These are phyloP conservation scores for Rhizophora apiculata DNA, from an alignment of 345 rosid species.

Conservation along the genomic window DNA sequence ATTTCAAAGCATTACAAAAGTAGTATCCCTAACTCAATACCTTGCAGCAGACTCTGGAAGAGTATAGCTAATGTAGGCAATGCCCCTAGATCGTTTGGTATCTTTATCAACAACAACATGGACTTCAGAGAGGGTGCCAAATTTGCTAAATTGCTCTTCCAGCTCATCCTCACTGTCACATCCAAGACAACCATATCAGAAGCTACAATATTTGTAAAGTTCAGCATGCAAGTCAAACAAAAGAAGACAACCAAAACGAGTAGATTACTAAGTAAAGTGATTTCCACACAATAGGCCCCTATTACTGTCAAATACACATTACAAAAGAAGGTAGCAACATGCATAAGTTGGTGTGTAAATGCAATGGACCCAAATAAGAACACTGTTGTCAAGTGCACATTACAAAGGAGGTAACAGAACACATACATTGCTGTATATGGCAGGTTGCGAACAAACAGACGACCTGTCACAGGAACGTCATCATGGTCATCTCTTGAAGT, in stretches of 20 bases:
- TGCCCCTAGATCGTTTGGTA: constrained; percentile 86
- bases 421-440: constrained; percentile 69
- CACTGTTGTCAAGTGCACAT: background rate
- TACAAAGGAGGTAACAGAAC: constrained; percentile 1
- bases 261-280: background rate
- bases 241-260: constrained; percentile 3
- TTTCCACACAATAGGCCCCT: background rate
- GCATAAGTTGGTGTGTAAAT: too few relatives aligned
- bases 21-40: constrained; percentile 32
- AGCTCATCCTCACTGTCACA: constrained; percentile 81
- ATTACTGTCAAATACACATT: background rate
- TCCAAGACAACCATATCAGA: constrained; percentile 9
- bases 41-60: constrained; percentile 71
- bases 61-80: constrained; percentile 66
- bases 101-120: constrained; percentile 86
- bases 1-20: constrained; percentile 1
- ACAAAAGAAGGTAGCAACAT: too few relatives aligned
- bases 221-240: background rate
- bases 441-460: constrained; percentile 85
- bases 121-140: constrained; percentile 65
- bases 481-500: constrained; percentile 33
- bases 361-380: background rate
- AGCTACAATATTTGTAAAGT: background rate
- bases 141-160: constrained; percentile 59
- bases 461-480: constrained; percentile 47